Evolutionary conservation across 371 early-diverging fungal genomes (phyloP), one percentile per base, ranked within the genome.

Genomic region (Zopfochytrium polystomum): DNA sequence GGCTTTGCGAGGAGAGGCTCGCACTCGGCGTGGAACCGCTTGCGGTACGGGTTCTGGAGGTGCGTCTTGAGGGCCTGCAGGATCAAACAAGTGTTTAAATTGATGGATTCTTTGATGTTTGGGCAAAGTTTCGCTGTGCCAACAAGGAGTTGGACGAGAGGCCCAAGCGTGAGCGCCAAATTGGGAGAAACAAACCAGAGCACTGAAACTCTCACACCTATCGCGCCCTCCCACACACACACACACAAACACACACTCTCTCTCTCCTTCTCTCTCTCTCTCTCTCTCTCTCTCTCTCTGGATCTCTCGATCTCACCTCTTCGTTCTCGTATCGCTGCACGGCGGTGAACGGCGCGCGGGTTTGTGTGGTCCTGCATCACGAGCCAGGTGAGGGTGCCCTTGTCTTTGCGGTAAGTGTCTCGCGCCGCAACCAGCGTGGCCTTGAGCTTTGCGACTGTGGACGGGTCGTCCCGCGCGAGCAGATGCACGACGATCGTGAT

Each of bases 271-370:
- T n/a, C n/a, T n/a, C n/a, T n/a, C n/a, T n/a, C n/a, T n/a, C n/a
- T n/a, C n/a, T n/a, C n/a, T n/a, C n/a, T n/a, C n/a, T n/a, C n/a
- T n/a, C n/a, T n/a, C n/a, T n/a, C n/a, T n/a, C n/a, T n/a, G n/a
- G n/a, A n/a, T n/a, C n/a, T n/a, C n/a, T n/a, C n/a, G 18, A 44
- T 31, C 58, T 31, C 22, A 58, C 58, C 9, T 26, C 26, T 32
- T 51, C 60, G 11, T 52, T 34, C 9, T 60, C 52, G 60, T 60
- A 60, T 18, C 60, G 48, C 52, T 60, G 52, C 5, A 60, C 60
- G 53, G 52, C 52, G 34, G 60, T 60, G 29, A 60, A 60, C n/a
- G 20, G 60, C 53, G 51, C 60, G 60, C 35, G 25, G 25, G 27
- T 60, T 52, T 5, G 15, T 18, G 31, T 35, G 38, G 52, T 52